These are phyloP conservation scores for Persicaria tinctoria DNA, from an alignment of 148 eudicot genomes.

Conservation along the genomic window DNA sequence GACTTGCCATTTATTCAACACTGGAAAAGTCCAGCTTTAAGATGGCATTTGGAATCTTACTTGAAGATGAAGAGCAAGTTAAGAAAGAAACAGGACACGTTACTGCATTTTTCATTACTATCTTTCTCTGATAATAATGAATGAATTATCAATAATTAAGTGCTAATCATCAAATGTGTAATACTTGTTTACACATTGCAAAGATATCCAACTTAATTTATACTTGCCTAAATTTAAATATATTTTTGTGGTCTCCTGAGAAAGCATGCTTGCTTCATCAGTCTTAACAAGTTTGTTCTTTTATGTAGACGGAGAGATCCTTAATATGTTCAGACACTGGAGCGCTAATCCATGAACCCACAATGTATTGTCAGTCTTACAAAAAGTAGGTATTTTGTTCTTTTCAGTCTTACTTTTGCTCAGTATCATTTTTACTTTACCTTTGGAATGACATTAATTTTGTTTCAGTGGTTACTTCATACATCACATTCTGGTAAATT, in stretches of 20 bases:
- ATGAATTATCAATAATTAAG: neutral
- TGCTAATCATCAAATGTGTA: neutral
- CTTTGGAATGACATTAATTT: neutral
- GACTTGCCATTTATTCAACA: neutral
- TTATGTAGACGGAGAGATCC: conserved; percentile 73
- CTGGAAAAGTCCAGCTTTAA: neutral
- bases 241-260: neutral
- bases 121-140: neutral
- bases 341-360: conserved; percentile 63
- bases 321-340: conserved; percentile 93
- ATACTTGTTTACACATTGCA: neutral
- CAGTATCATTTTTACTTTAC: neutral
- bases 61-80: neutral
- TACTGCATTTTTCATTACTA: neutral
- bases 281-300: neutral
- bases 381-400: conserved; percentile 45
- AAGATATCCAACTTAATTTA: neutral
- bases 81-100: neutral
- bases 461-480: neutral
- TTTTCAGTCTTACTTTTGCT: neutral
- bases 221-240: neutral
- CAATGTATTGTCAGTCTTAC: conserved; percentile 63
- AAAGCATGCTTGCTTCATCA: neutral
- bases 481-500: too few species aligned
- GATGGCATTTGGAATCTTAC: neutral